Evolutionary conservation across 176 grass and related monocot species (phyloP).

Genomic region (Oryza nivara): DNA sequence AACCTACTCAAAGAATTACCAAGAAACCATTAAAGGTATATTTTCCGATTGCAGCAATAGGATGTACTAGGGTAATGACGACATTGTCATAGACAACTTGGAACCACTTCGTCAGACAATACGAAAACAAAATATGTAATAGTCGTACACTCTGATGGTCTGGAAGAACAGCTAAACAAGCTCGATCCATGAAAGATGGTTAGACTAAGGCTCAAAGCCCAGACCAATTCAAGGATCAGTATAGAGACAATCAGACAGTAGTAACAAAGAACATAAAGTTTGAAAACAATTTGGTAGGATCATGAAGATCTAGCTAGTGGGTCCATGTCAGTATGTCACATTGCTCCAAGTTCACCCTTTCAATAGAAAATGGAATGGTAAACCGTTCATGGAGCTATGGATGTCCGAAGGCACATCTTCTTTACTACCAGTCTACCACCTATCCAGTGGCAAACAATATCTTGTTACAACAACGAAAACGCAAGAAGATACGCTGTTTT

Average conservation of each 20-base stretch:
- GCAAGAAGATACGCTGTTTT: not conserved
- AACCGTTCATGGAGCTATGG: not conserved
- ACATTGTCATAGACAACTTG: not conserved
- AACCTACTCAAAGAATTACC: not conserved
- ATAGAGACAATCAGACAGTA: not conserved
- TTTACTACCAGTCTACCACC: not conserved
- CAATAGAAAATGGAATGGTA: not conserved
- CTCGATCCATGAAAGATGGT: not conserved
- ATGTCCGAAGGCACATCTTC: not conserved
- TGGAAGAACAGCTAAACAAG: slow-evolving; percentile 6
- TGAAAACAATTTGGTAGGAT: slow-evolving; percentile 6
- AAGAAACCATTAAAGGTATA: not conserved
- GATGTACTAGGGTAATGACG: not conserved
- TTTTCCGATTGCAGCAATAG: not conserved
- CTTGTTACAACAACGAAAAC: not conserved
- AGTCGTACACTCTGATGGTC: not conserved
- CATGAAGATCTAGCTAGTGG: not conserved
- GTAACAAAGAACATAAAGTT: not conserved
- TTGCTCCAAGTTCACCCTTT: slow-evolving; percentile 14
- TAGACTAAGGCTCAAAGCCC: not conserved
- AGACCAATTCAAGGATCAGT: not conserved
- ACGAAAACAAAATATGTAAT: not conserved
- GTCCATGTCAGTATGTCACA: not conserved
- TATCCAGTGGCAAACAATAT: not conserved
- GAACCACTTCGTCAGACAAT: not conserved